A percentile compares a stretch with the other conserved stretches of the same genome.
These are phyloP conservation scores for Zalaria sp. DNA, from an alignment of 2,329 filamentous ascomycete genomes.

Conservation along the genomic window DNA sequence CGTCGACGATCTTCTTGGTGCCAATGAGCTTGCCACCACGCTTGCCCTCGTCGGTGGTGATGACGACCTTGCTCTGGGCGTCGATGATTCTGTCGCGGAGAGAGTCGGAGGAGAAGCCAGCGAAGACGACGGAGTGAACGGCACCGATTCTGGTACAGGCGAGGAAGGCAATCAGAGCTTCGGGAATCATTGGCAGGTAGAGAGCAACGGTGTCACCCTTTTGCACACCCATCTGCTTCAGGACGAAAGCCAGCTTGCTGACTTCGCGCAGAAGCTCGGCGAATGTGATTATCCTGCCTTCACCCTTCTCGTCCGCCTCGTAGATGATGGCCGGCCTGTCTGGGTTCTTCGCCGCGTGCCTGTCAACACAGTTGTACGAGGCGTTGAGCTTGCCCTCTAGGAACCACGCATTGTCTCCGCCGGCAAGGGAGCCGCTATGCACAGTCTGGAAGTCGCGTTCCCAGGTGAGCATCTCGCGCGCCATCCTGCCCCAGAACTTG, in stretches of 20 bases:
- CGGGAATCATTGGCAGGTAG: constrained; percentile 97
- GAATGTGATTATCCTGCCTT: constrained; percentile 85
- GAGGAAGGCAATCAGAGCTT: constrained; percentile 81
- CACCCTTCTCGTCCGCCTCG: constrained; percentile 80
- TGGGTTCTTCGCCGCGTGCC: constrained; percentile 89
- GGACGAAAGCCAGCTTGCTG: constrained; percentile 68
- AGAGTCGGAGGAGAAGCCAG: constrained; percentile 92
- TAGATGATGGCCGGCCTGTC: constrained; percentile 95
- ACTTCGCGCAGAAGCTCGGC: constrained; percentile 87
- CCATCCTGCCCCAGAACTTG: constrained; percentile 77
- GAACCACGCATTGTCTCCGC: constrained; percentile 90
- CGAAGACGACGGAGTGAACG: constrained; percentile 94
- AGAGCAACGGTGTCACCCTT: constrained; percentile 97
- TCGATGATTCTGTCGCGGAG: constrained; percentile 90
- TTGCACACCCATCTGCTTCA: constrained; percentile 90
- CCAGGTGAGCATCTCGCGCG: constrained; percentile 83
- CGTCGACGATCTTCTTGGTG: constrained; percentile 98
- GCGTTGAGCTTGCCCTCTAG: constrained; percentile 87
- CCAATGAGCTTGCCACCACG: constrained; percentile 93
- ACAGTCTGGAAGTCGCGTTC: constrained; percentile 86
- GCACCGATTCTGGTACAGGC: constrained; percentile 88
- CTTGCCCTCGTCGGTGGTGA: constrained; percentile 95
- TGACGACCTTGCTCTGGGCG: constrained; percentile 80
- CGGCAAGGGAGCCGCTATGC: constrained; percentile 56
- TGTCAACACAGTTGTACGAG: constrained; percentile 93